phyloP scores from a whole-genome alignment of 139 green algal species.

The Mesotaenium endlicherianum region DNA sequence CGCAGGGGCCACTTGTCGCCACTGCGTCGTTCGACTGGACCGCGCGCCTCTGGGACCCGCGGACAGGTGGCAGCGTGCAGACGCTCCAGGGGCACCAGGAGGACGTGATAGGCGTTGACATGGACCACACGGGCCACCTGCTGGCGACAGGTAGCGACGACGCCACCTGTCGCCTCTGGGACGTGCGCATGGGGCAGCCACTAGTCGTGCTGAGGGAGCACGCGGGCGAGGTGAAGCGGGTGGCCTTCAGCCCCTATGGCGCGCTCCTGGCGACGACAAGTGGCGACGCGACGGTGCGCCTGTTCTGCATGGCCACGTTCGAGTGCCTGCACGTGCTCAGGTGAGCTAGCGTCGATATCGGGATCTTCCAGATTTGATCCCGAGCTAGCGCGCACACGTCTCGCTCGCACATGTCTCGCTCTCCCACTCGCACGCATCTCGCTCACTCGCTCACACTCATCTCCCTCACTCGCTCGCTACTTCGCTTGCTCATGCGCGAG shows the following conservation, averaged over 20 bases:
- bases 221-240: conserved; percentile 21
- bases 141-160: conserved; percentile 24
- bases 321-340: neutral
- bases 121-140: neutral
- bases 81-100: conserved; percentile 1
- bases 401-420: too few species aligned
- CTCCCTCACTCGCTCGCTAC: too few species aligned
- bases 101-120: conserved; percentile 27
- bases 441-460: too few species aligned
- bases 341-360: too few species aligned
- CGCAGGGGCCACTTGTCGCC: neutral
- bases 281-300: conserved; percentile 3
- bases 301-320: conserved; percentile 22
- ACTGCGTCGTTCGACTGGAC: conserved; percentile 17
- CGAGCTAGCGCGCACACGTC: too few species aligned
- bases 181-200: neutral
- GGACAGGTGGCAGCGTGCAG: neutral
- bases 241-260: neutral
- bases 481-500: too few species aligned
- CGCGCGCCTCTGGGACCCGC: conserved; percentile 12
- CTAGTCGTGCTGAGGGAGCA: conserved; percentile 8
- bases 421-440: too few species aligned
- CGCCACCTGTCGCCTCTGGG: conserved; percentile 16
- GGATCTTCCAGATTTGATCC: too few species aligned
- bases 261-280: conserved; percentile 10